These are phyloP conservation scores for Cucurbita pepo DNA, from an alignment of 306 rosid species.

Conservation along the genomic window DNA sequence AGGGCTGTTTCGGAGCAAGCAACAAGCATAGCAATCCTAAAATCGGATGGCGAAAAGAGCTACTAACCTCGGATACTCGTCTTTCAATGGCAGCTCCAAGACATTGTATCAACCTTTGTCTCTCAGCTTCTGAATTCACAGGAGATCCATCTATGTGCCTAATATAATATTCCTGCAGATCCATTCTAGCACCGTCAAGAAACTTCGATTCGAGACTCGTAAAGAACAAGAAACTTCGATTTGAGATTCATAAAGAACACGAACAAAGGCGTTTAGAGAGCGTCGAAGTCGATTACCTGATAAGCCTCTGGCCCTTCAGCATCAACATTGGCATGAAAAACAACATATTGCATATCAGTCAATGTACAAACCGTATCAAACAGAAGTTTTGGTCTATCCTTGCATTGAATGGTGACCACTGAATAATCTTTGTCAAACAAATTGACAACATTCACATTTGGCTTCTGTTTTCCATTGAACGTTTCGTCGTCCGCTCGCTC, in stretches of 20 bases:
- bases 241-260: background rate
- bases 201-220: background rate
- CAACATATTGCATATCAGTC: slow-evolving; percentile 93
- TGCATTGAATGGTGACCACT: slow-evolving; percentile 54
- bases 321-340: slow-evolving; percentile 76
- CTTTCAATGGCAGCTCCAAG: slow-evolving; percentile 94
- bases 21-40: background rate
- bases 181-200: background rate
- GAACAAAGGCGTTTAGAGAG: background rate
- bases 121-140: slow-evolving; percentile 92
- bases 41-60: background rate
- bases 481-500: slow-evolving; percentile 34
- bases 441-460: slow-evolving; percentile 68
- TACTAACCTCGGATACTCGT: slow-evolving; percentile 74
- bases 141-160: slow-evolving; percentile 93
- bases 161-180: slow-evolving; percentile 69
- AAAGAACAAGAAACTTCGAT: background rate
- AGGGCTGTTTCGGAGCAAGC: background rate
- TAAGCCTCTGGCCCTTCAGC: slow-evolving; percentile 83
- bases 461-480: slow-evolving; percentile 51
- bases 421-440: slow-evolving; percentile 82
- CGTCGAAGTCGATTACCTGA: slow-evolving; percentile 35
- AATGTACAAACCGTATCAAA: slow-evolving; percentile 88
- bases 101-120: slow-evolving; percentile 81
- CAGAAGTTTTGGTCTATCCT: slow-evolving; percentile 88